These are phyloP conservation scores for Wickerhamomyces queroliae DNA, from an alignment of 805 yeast species.

Conservation along the genomic window DNA sequence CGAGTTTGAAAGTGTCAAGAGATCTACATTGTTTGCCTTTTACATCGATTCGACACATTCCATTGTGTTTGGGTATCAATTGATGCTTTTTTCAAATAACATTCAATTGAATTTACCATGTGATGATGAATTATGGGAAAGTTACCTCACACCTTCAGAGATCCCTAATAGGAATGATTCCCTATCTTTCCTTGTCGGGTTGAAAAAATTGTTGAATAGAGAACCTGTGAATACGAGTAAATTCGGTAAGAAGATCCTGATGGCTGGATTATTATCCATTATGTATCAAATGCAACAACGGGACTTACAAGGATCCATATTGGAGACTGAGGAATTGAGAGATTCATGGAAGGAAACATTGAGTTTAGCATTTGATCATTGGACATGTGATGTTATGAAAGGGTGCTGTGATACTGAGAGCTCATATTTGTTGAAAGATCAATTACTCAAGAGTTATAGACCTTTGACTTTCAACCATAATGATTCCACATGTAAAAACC, in stretches of 20 bases:
- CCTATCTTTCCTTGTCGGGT: slow-evolving; percentile 45
- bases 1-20: slow-evolving; percentile 69
- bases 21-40: slow-evolving; percentile 78
- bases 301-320: slow-evolving; percentile 51
- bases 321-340: slow-evolving; percentile 34
- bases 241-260: slow-evolving; percentile 60
- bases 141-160: slow-evolving; percentile 24
- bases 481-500: slow-evolving; percentile 53
- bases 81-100: slow-evolving; percentile 52
- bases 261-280: slow-evolving; percentile 63
- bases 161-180: slow-evolving; percentile 21
- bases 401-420: slow-evolving; percentile 25
- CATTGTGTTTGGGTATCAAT: slow-evolving; percentile 69
- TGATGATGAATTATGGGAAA: slow-evolving; percentile 55
- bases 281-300: slow-evolving; percentile 71
- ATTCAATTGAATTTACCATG: slow-evolving; percentile 59
- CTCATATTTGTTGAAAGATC: slow-evolving; percentile 17
- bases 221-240: slow-evolving; percentile 38
- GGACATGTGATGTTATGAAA: slow-evolving; percentile 44
- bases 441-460: slow-evolving; percentile 4
- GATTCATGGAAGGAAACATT: slow-evolving; percentile 68
- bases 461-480: slow-evolving; percentile 19
- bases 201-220: slow-evolving; percentile 53
- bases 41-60: slow-evolving; percentile 77
- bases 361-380: slow-evolving; percentile 64